Evolutionary conservation across 1,284 basidiomycete species (phyloP), one percentile per base, ranked within the genome.

Genomic region (Taiwanofungus camphoratus): DNA sequence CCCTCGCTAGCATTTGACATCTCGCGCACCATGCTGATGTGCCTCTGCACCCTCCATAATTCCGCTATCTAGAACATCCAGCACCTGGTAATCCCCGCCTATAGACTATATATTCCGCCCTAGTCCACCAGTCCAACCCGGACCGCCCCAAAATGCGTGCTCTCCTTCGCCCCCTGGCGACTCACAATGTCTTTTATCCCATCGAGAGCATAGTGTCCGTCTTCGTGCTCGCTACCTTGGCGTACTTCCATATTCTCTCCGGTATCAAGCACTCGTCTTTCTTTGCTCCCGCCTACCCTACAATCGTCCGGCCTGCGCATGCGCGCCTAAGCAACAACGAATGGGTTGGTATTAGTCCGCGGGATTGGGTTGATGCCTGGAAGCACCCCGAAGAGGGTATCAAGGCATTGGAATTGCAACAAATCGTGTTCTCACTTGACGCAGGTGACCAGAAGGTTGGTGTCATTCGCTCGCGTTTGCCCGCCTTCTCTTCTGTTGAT

Each of bases 151-250:
- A 45, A 42, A 77, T 83, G 73, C 70, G 79, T 36, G 71, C 76
- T 9, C 52, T 82, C 19, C 65, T 82, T 30, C 66, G 77, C 31
- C 78, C 80, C 0, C 68, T 85, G 51, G 80, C 80, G 4, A 71
- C 73, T 8, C 78, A 80, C 49, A 77, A 81, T 2, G 79, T 78
- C 16, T 77, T 77, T 61, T 77, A 69, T 3, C 82, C 82, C 37
- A 84, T 85, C 45, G 93, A 97, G 63, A 85, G 87, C 18, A 90
- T 95, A 53, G 91, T 95, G 44, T 78, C 82, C 58, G 86, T 89
- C 66, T 90, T 84, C 61, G 79, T 93, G 59, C 64, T 92, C 48
- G 87, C 87, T 26, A 96, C 93, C 3, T 76, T 96, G 32, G 85
- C 87, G 39, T 96, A 96, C 66, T 94, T 96, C 63, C 89, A 93